Evolutionary conservation across 306 rosid genomes (phyloP), one percentile per base, ranked within the genome.

Genomic region (Carpinus viminea): DNA sequence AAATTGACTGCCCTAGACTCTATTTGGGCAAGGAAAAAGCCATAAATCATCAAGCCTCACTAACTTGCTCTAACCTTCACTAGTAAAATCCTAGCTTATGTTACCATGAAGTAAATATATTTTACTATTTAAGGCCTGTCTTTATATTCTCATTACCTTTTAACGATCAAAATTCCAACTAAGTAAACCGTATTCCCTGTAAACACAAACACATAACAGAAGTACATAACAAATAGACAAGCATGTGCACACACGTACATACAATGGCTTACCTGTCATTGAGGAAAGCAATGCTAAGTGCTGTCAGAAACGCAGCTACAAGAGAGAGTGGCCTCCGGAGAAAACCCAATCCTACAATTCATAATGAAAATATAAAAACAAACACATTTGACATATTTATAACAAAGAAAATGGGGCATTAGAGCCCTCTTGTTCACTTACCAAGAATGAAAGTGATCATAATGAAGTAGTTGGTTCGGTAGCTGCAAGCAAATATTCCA

Each of bases 401-500:
- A 82, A 70, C 8, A 4, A 31, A 31, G 52, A 59, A 78, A 21
- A 61, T 50, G 28, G 74, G 74, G 54, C 31, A 72, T 65, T 24
- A 12, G 4, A 74, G 70, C 43, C 20, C 70, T 60, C 48, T 73
- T 41, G 69, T 18, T 57, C 75, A 82, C 98, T 86, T 86, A 95
- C 99, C 90, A 66, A 95, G 99, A 82, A 95, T 79, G 80, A 86
- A 78, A 62, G 89, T 86, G 80, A 93, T 84, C 98, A 93, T 78
- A 70, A 93, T 78, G 92, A 95, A 95, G 85, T 95, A 95, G 89
- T 93, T 95, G 82, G 98, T 95, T 76, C 98, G 83, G 74, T 95
- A 93, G 85, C 99, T 95, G 93, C 91, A 86, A 75, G 81, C 28
- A 60, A 74, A 82, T 65, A 9, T 2, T 45, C 61, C 55, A 3